These are phyloP conservation scores for Buddleja alternifolia DNA, from an alignment of 257 asterid genomes.

Conservation along the genomic window DNA sequence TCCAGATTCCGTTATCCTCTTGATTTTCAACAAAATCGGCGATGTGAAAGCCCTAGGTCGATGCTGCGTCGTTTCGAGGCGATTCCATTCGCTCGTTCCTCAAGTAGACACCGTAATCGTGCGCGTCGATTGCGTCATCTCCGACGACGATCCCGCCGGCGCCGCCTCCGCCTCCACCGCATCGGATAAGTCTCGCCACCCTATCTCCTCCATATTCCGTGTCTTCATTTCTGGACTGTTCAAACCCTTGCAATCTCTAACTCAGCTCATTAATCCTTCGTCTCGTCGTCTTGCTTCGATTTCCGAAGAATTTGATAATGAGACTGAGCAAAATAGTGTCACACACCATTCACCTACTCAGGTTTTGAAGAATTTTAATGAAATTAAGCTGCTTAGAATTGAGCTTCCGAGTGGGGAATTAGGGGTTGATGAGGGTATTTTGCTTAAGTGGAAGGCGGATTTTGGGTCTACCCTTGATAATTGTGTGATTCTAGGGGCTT, in stretches of 20 bases:
- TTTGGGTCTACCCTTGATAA: slow-evolving; percentile 86
- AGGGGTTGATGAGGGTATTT: slow-evolving; percentile 72
- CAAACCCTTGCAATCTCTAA: slow-evolving; percentile 61
- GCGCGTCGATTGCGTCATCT: slow-evolving; percentile 85
- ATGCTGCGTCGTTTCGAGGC: slow-evolving; percentile 66
- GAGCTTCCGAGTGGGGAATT: slow-evolving; percentile 86
- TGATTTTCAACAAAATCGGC: slow-evolving; percentile 76
- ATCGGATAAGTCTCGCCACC: slow-evolving; percentile 50
- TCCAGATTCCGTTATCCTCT: slow-evolving; percentile 69
- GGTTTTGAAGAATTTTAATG: slow-evolving; percentile 69
- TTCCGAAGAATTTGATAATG: slow-evolving; percentile 38
- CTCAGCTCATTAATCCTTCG: slow-evolving; percentile 55
- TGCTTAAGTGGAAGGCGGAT: slow-evolving; percentile 83
- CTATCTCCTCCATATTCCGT: slow-evolving; percentile 59
- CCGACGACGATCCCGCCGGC: slow-evolving; percentile 65
- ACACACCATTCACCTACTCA: slow-evolving; percentile 90
- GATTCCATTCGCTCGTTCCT: slow-evolving; percentile 71
- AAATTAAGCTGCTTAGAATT: slow-evolving; percentile 65
- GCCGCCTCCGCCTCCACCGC: slow-evolving; percentile 32
- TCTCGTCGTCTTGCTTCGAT: slow-evolving; percentile 34
- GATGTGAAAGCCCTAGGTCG: slow-evolving; percentile 81
- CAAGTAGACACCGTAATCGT: slow-evolving; percentile 79
- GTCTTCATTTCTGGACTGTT: slow-evolving; percentile 52
- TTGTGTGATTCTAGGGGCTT: slow-evolving; percentile 84
- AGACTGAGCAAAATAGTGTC: slow-evolving; percentile 50